Percentiles rank a stretch among this genome's conserved stretches.
phyloP scores from a whole-genome alignment of 805 yeast species.

The Hanseniaspora guilliermondii region DNA sequence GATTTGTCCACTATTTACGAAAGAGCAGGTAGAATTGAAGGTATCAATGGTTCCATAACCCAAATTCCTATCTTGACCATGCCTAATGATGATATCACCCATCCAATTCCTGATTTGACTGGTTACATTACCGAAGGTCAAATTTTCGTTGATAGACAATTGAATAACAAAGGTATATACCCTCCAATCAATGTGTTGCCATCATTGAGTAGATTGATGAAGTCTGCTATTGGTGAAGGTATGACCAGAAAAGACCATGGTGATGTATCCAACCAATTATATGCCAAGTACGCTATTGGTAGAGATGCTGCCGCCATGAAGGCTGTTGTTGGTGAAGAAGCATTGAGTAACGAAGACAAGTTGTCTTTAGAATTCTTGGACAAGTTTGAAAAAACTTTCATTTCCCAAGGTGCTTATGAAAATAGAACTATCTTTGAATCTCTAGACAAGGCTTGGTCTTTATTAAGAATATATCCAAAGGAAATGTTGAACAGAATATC shows the following conservation, averaged over 20 bases:
- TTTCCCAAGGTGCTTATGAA: slow-evolving; percentile 94
- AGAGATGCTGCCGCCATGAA: slow-evolving; percentile 99
- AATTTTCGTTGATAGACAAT: slow-evolving; percentile 92
- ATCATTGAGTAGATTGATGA: slow-evolving; percentile 94
- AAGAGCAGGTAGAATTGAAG: slow-evolving; percentile 99
- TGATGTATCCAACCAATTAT: slow-evolving; percentile 96
- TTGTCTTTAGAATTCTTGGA: slow-evolving; percentile 93
- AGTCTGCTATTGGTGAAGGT: slow-evolving; percentile 99
- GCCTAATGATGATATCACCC: slow-evolving; percentile 99
- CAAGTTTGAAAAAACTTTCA: slow-evolving; percentile 91
- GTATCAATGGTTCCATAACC: slow-evolving; percentile 97
- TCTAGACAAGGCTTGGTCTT: slow-evolving; percentile 94
- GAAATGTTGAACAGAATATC: slow-evolving; percentile 97
- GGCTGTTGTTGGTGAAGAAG: slow-evolving; percentile 99
- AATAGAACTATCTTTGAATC: slow-evolving; percentile 89
- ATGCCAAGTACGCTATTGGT: slow-evolving; percentile 99
- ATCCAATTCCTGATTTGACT: slow-evolving; percentile 99
- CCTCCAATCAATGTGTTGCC: slow-evolving; percentile 99
- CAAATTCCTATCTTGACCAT: slow-evolving; percentile 97
- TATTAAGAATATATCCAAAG: slow-evolving; percentile 96
- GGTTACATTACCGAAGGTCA: slow-evolving; percentile 99
- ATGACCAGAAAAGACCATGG: slow-evolving; percentile 99
- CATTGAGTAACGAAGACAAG: slow-evolving; percentile 93
- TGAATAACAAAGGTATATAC: slow-evolving; percentile 90
- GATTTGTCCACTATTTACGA: slow-evolving; percentile 98